Percentiles rank a stretch among this genome's conserved stretches.
Evolutionary conservation across 495 filamentous ascomycete species (phyloP).

Genomic region (Coniosporium apollinis): DNA sequence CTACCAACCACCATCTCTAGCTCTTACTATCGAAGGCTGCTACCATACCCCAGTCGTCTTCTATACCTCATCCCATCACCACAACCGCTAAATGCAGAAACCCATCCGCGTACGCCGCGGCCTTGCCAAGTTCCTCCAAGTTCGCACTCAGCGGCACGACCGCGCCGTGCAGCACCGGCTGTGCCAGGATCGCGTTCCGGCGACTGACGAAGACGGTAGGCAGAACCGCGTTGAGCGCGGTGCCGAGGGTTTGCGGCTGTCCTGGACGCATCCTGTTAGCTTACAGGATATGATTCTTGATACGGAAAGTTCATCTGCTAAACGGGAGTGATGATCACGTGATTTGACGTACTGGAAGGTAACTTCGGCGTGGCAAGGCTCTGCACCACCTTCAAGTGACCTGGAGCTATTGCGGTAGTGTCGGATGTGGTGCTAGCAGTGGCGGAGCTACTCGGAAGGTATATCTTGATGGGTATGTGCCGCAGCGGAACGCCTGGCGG

Average conservation of each 20-base stretch:
- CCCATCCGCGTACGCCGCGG: constrained; percentile 76
- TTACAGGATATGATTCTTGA: constrained; percentile 49
- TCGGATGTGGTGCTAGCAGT: constrained; percentile 14
- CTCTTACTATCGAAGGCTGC: no score
- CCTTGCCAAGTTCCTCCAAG: constrained; percentile 70
- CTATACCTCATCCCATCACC: constrained; percentile 52
- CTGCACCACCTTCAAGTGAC: constrained; percentile 26
- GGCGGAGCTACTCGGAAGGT: constrained; percentile 51
- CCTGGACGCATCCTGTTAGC: constrained; percentile 19
- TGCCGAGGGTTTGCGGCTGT: constrained; percentile 65
- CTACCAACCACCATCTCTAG: no score
- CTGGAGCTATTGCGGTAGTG: constrained; percentile 25
- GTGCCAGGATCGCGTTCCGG: constrained; percentile 74
- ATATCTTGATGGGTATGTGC: constrained; percentile 72
- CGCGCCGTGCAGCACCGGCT: constrained; percentile 74
- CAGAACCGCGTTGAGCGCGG: constrained; percentile 57
- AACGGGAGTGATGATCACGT: no score
- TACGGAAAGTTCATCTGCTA: no score
- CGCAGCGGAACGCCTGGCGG: constrained; percentile 51
- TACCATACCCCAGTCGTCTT: no score
- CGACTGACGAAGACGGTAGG: constrained; percentile 79
- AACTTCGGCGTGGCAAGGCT: constrained; percentile 17
- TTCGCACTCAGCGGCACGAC: constrained; percentile 66
- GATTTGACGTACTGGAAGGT: constrained; percentile 11
- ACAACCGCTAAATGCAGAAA: constrained; percentile 75